Percentiles rank a stretch among this genome's conserved stretches.
phyloP scores from a whole-genome alignment of 2,329 filamentous ascomycete genomes.

The Fusarium verticillioides region DNA sequence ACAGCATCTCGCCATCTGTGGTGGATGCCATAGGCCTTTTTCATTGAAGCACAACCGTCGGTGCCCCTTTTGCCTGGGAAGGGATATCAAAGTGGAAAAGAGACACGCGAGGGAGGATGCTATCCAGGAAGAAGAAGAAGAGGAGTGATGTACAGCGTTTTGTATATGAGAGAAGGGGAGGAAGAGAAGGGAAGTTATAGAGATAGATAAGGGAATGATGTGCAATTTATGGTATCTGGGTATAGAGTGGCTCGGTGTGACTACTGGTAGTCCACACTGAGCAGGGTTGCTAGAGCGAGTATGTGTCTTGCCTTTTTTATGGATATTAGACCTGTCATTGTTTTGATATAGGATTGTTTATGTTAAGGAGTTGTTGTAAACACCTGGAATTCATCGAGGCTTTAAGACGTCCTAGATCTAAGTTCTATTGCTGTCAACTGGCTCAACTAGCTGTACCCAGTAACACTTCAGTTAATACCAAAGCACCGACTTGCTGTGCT shows the following conservation, averaged over 20 bases:
- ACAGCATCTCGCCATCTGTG: neutral
- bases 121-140: neutral
- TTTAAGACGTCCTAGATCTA: too few species aligned
- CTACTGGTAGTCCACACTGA: neutral
- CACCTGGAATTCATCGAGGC: neutral
- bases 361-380: neutral
- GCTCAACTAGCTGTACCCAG: neutral
- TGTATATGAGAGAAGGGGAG: neutral
- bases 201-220: fast-evolving
- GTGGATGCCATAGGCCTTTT: neutral
- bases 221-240: neutral
- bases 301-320: too few species aligned
- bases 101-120: neutral
- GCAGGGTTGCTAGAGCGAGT: neutral
- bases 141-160: neutral
- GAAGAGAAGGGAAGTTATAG: neutral
- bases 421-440: neutral
- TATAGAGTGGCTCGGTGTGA: neutral
- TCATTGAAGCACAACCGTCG: neutral
- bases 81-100: neutral
- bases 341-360: neutral
- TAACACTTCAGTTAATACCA: too few species aligned
- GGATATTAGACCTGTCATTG: neutral
- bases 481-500: fast-evolving
- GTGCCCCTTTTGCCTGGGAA: fast-evolving